Evolutionary conservation across 306 rosid genomes (phyloP).

Genomic region (Sindora glabra): DNA sequence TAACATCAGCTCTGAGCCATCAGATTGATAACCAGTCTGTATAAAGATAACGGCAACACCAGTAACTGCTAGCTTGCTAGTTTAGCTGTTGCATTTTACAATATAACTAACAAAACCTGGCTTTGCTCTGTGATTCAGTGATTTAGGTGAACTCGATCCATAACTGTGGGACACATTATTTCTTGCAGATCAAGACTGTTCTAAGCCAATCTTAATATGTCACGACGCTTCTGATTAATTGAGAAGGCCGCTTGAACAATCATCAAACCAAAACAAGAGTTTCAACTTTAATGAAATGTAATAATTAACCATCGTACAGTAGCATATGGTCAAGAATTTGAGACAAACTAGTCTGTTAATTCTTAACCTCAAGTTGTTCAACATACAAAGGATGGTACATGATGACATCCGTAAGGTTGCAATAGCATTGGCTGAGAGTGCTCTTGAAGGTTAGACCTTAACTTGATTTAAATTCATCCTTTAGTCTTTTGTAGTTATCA

Average conservation of each 20-base stretch:
- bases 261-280: background rate
- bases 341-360: background rate
- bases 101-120: no score
- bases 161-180: no score
- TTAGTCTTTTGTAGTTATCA: conserved; percentile 71
- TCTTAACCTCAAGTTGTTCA: conserved; percentile 11
- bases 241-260: background rate
- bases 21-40: no score
- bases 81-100: no score
- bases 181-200: no score
- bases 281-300: background rate
- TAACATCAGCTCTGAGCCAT: no score
- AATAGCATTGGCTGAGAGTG: background rate
- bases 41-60: no score
- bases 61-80: no score
- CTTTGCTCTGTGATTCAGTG: no score
- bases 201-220: no score
- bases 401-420: conserved; percentile 12
- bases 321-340: background rate
- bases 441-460: conserved; percentile 1
- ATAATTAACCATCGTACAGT: conserved; percentile 1
- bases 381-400: conserved; percentile 25
- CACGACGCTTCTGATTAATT: no score
- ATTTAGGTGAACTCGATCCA: no score
- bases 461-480: conserved; percentile 5